Evolutionary conservation across 768 basidiomycete genomes (phyloP), one percentile per base, ranked within the genome.

Genomic region (Lepiota brunneoincarnata): DNA sequence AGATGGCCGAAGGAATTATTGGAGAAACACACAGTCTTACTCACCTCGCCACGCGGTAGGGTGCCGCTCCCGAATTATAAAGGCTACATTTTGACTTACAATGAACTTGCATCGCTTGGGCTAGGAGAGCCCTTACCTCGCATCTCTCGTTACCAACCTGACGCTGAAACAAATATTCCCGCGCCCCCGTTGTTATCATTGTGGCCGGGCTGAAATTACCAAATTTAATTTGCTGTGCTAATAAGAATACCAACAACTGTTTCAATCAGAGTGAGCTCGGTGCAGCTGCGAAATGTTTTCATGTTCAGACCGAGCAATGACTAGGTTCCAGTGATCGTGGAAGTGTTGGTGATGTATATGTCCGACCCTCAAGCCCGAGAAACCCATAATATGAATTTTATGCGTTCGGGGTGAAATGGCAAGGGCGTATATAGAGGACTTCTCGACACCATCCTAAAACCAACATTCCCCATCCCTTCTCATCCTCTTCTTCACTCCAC

Each of bases 131-230:
- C 24, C 35, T 39, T 23, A 46, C 17, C 43, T 46, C 42, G 44
- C 38, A 28, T 46, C 26, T 5, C 15, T 41, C 21, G 44, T 54
- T 44, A 35, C 35, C 21, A 52, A 44, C 51, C 52, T n/a, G 17
- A 37, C 17, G 31, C 6, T 54, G 52, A 54, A 54, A 54, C 52
- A 17, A 24, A 21, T 54, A 46, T 39, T 45, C 52, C 52, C 26
- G 35, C 44, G 23, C 44, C 3, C n/a, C 28, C n/a, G 31, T 3
- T 34, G n/a, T 17, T 48, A 14, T 28, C 24, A 26, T 26, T 26
- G 26, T 43, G 5, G 15, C 17, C n/a, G 44, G 23, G 26, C 44
- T 45, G 44, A 6, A 10, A 2, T 28, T 21, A 28, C 23, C n/a
- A 24, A n/a, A 28, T 45, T 45, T 45, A 23, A 31, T 26, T 26